phyloP scores from a whole-genome alignment of 495 filamentous ascomycete species.

The Thermothielavioides terrestris region DNA sequence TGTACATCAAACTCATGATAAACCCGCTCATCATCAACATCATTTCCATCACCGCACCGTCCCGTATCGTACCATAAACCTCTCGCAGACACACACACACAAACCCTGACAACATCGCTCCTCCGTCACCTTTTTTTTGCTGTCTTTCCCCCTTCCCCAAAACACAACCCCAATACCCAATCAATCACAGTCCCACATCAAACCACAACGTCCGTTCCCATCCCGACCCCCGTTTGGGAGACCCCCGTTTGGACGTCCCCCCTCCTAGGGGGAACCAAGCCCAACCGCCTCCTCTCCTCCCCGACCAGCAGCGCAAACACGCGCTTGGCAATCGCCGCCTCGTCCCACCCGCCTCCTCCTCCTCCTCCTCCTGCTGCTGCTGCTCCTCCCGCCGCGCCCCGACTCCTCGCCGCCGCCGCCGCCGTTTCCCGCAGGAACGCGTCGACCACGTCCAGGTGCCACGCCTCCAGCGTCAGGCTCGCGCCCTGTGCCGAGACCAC shows the following conservation, averaged over 20 bases:
- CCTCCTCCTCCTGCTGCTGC: neutral
- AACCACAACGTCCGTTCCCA: neutral
- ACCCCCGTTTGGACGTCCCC: neutral
- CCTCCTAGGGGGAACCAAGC: conserved; percentile 11
- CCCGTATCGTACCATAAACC: neutral
- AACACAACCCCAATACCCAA: neutral
- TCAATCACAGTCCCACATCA: neutral
- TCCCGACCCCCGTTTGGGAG: neutral
- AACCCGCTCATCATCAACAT: neutral
- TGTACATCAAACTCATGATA: conserved; percentile 1
- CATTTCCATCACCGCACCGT: neutral
- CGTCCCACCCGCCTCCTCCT: conserved; percentile 33
- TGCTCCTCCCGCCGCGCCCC: neutral
- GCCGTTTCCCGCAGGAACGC: conserved; percentile 35
- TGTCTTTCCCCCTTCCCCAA: neutral
- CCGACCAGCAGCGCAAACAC: conserved; percentile 44
- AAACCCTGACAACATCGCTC: neutral
- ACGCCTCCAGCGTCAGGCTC: conserved; percentile 34
- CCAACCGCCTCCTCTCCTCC: conserved; percentile 31
- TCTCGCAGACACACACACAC: too few relatives aligned
- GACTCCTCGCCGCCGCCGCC: neutral
- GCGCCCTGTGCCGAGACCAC: conserved; percentile 27
- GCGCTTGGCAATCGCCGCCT: conserved; percentile 35
- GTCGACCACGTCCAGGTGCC: conserved; percentile 46
- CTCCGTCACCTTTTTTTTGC: neutral